Base-by-base conservation (phyloP, 163 green algal genomes). In the Trebouxiophyceae sp. region DNA sequence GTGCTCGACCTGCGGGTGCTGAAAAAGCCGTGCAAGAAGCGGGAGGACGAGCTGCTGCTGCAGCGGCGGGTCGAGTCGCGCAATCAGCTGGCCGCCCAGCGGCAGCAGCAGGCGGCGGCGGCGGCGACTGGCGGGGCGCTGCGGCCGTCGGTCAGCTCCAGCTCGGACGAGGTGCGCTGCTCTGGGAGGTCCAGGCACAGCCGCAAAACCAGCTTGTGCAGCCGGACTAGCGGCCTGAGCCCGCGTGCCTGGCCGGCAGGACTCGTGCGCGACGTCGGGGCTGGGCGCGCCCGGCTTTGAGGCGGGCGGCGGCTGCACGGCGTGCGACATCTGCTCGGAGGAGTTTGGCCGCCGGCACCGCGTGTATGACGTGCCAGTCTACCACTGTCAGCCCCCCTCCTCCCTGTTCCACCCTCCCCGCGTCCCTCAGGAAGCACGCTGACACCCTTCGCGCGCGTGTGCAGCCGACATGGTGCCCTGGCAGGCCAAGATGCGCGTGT, bases 321-420 rank as follows among this genome's bases (percentile, higher is more conserved):
- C 39, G 16, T 69, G 63, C 63, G 29, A 56, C 26, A 69, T 69
- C 33, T 69, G 63, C 63, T 58, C 54, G 44, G 63, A 63, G 27
- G 33, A 63, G 19, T 69, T 69, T 45, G 32, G 47, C 24, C 31
- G 63, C 24, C 28, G 32, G 3, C 60, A 63, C n/a, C 39, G 57
- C 28, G 39, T 50, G 12, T 29, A 63, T 57, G 62, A 62, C 23
- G 24, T 30, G 4, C 22, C 29, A 4, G 54, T 69, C 0, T 69
- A 63, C 33, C 63, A 69, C 31, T 39, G 63, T 69, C 27, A 33
- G 63, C 6, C 2, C 26, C 3, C 27, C n/a, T 19, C 20, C 54
- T 59, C 23, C n/a, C 55, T 61, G 26, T 16, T 34, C 23, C n/a
- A n/a, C n/a, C n/a, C n/a, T n/a, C n/a, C n/a, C n/a, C n/a, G n/a